These are phyloP conservation scores for Trichoderma breve DNA, from an alignment of 2,329 filamentous ascomycete species.

Conservation along the genomic window DNA sequence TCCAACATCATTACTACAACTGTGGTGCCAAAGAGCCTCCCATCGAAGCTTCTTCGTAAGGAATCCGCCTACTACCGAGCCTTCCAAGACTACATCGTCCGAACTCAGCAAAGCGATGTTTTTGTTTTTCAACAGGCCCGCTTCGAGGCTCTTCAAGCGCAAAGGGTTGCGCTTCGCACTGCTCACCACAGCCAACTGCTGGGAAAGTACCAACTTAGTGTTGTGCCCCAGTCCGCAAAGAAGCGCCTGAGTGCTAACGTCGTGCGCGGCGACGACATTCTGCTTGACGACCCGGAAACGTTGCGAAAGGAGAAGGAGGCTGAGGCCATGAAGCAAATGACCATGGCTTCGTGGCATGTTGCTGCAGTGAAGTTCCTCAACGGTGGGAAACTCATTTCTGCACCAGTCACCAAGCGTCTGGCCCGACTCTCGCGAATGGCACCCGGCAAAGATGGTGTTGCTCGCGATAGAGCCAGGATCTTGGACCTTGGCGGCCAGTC, in stretches of 20 bases:
- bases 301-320: slow-evolving; percentile 72
- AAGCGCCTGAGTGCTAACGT: slow-evolving; percentile 71
- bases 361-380: slow-evolving; percentile 60
- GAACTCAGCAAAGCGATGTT: slow-evolving; percentile 66
- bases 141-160: slow-evolving; percentile 84
- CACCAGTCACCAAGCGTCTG: slow-evolving; percentile 62
- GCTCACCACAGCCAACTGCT: slow-evolving; percentile 77
- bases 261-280: slow-evolving; percentile 65
- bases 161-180: slow-evolving; percentile 70
- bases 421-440: slow-evolving; percentile 52
- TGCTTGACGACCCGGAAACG: slow-evolving; percentile 62
- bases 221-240: slow-evolving; percentile 65
- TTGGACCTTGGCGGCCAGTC: slow-evolving; percentile 84
- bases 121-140: slow-evolving; percentile 83
- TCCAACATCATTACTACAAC: slow-evolving; percentile 51
- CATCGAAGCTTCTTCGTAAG: slow-evolving; percentile 51
- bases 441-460: slow-evolving; percentile 42
- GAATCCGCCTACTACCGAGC: slow-evolving; percentile 86
- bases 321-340: slow-evolving; percentile 73
- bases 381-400: slow-evolving; percentile 62
- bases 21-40: slow-evolving; percentile 49
- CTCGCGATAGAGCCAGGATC: slow-evolving; percentile 61
- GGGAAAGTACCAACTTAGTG: slow-evolving; percentile 78
- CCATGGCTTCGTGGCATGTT: slow-evolving; percentile 59
- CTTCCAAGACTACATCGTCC: slow-evolving; percentile 72